Base-by-base conservation (phyloP, 2,329 filamentous ascomycete species). In the Tothia fuscella region DNA sequence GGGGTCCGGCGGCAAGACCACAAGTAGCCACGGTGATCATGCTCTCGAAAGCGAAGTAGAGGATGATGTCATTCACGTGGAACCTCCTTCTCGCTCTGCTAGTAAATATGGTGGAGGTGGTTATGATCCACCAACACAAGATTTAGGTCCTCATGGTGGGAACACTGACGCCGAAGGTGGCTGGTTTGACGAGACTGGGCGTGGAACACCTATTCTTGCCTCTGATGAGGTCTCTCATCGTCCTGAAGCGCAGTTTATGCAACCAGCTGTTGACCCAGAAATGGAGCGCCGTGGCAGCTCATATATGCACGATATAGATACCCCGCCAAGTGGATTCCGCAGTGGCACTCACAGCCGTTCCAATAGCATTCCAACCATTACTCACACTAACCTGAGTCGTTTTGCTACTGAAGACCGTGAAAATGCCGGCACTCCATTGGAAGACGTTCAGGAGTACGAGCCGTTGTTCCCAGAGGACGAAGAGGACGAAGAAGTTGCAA, bases 401-500 rank as follows among this genome's bases (percentile, higher is more conserved):
- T 54, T 72, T 35, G 60, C 65, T 41, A 80, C 59, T 57, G 80
- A 59, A 63, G 76, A 68, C 13, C 67, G 67, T 29, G 63, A 65
- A 16, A 68, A 72, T 21, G 65, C 70, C 36, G 71, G 76, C 35
- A 87, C 81, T 3, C 84, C 83, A 4, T 65, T 93, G 6, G 86
- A 93, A 52, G 82, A 93, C 53, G 83, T 93, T 4, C 81, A 88
- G 53, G 88, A 96, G 58, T 96, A 96, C 54, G 89, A 96, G 58
- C 91, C 91, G 2, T 66, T 98, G 3, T 98, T 98, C 61, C 80
- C 84, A 0, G 87, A 70, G 30, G 65, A 77, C 12, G 71, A 91
- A 43, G 82, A 88, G 13, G 71, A 73, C 3, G 70, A 70, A 48
- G 26, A 7, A 14, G n/a, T n/a, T n/a, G n/a, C n/a, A n/a, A n/a